Base-by-base conservation (phyloP, 306 rosid species). In the Vigna angularis region DNA sequence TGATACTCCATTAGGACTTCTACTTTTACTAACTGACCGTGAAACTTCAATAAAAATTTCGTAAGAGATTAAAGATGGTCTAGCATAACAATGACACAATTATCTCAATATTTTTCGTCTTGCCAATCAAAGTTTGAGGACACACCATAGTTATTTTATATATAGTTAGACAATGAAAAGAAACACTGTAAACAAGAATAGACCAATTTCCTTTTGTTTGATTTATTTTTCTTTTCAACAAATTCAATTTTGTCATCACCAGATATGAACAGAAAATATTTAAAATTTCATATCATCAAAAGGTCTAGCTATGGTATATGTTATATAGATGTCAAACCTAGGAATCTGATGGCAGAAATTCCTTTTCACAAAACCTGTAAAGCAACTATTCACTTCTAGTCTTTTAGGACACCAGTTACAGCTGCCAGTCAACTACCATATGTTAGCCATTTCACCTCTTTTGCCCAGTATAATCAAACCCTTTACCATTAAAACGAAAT, bases 211-310 rank as follows among this genome's bases (percentile, higher is more conserved):
- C 22, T 62, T 59, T 4, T 56, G 28, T 56, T 34, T 47, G 42
- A 72, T 52, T 20, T 48, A 6, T 14, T 20, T 51, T 13, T 16
- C 28, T 66, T 56, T 50, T 56, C 36, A 45, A 73, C 30, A 80
- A 28, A 66, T 45, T 66, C 7, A 47, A 47, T 56, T 44, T 40
- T 44, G 45, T 32, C 18, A 74, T 51, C 75, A 56, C 34, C 10
- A 22, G 40, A 55, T 9, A 48, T 48, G 53, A 59, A 77, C 47
- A 78, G 45, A 70, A 77, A 58, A 78, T 45, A 58, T 20, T 70
- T 10, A 20, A 55, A 74, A 18, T 34, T 20, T 16, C 17, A 11
- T 34, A 32, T 26, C 18, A n/a, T 18, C 30, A 59, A 61, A 77
- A 49, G 64, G 52, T 78, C 71, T 17, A 45, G 38, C 26, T 17